Percentiles rank a stretch among this genome's conserved stretches.
Evolutionary conservation across 2,329 filamentous ascomycete species (phyloP).

Genomic region (Epichloe baconii): DNA sequence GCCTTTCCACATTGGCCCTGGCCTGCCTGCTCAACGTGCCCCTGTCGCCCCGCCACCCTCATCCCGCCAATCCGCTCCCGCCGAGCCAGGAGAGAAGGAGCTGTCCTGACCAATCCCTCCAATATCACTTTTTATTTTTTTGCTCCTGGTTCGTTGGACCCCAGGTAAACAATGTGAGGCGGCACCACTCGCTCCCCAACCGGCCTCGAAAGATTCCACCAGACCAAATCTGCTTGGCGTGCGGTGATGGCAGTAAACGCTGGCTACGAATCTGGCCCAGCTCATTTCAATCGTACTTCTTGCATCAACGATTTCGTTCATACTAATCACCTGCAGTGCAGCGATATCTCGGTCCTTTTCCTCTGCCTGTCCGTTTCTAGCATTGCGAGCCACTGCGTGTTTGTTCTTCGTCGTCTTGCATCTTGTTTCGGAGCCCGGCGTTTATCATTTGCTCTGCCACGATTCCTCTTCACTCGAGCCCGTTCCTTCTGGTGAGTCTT

Average conservation of each 20-base stretch:
- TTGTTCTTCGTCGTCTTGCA: conserved; percentile 9
- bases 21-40: too few species aligned
- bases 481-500: conserved; percentile 1
- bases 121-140: background rate
- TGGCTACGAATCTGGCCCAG: background rate
- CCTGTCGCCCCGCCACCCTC: background rate
- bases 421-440: conserved; percentile 14
- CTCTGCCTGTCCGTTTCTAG: background rate
- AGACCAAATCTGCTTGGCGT: background rate
- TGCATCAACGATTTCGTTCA: background rate
- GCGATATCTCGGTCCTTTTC: background rate
- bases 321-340: conserved; percentile 1
- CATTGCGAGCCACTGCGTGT: conserved; percentile 6
- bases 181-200: background rate
- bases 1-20: background rate
- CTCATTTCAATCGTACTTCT: background rate
- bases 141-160: background rate
- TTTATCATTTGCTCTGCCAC: conserved; percentile 15
- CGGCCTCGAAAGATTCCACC: background rate
- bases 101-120: background rate
- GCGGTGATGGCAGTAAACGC: background rate
- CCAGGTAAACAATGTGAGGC: conserved; percentile 3
- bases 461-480: background rate
- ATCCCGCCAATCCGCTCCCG: background rate
- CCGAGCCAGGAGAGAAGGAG: background rate